These are phyloP conservation scores for Hortaea werneckii DNA, from an alignment of 2,329 filamentous ascomycete genomes.

Conservation along the genomic window DNA sequence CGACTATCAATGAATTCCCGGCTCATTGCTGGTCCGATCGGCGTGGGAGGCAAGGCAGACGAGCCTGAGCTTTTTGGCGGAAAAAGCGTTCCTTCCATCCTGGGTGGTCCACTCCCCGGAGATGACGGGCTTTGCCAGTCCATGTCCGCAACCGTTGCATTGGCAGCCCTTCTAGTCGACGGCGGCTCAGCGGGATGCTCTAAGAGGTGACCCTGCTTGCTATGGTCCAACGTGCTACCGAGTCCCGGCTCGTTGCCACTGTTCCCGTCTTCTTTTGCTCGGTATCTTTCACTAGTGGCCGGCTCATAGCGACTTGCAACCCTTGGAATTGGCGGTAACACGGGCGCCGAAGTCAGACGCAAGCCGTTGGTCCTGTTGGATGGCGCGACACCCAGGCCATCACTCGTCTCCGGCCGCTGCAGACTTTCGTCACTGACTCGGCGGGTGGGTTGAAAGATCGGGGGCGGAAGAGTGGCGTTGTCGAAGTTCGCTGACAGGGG, in stretches of 20 bases:
- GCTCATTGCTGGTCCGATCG: conserved; percentile 17
- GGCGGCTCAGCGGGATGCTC: conserved; percentile 6
- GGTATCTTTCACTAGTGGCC: background rate
- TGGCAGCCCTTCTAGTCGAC: too few species aligned
- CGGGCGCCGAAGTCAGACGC: conserved; percentile 29
- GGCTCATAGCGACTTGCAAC: conserved; percentile 17
- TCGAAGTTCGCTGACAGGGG: conserved; percentile 22
- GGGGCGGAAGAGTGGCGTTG: conserved; percentile 13
- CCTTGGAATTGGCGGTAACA: conserved; percentile 32
- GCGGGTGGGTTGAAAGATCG: background rate
- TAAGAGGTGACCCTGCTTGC: conserved; percentile 6
- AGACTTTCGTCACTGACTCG: conserved; percentile 7
- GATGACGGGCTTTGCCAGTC: conserved; percentile 7
- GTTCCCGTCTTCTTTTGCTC: conserved; percentile 8
- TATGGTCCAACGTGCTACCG: conserved; percentile 1
- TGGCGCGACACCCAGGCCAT: conserved; percentile 8
- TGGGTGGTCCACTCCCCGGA: conserved; percentile 5
- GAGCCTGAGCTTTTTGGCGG: conserved; percentile 1
- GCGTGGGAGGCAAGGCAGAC: conserved; percentile 3
- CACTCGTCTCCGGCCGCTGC: conserved; percentile 13
- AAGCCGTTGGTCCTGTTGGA: background rate
- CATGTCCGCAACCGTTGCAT: background rate
- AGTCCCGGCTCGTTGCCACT: conserved; percentile 7
- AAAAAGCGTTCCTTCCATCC: conserved; percentile 12
- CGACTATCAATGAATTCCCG: conserved; percentile 23